Base-by-base conservation (phyloP, 331 rosid genomes). In the Phaseolus coccineus region DNA sequence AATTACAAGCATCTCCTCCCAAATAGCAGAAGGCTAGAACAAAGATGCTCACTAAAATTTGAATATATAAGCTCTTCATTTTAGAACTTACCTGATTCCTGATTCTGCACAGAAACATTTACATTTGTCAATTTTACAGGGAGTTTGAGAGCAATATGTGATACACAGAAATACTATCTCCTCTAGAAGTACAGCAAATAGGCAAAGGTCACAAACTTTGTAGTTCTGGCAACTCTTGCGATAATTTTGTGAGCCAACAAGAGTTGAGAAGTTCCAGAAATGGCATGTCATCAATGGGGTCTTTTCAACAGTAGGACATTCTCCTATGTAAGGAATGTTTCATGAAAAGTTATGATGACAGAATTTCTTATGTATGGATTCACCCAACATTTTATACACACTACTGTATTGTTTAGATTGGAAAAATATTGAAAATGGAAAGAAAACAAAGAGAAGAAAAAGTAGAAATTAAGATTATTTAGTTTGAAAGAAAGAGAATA, bases 141-240 rank as follows among this genome's bases (percentile, higher is more conserved):
- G 90, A 89, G 79, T 91, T 91, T 84, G 93, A 89, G 78, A 91
- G 87, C 89, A 87, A 77, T 80, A 90, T 89, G 58, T 85, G 82
- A 87, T 70, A 81, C 81, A 89, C 89, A 78, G 89, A 86, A 84
- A 91, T 87, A 84, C 88, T 91, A 61, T 87, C 93, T 53, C 93
- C 93, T 1, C 63, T 25, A 19, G 22, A 19, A 10, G 93, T 3
- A 6, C 96, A 79, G 70, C 89, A 87, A 66, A 84, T 91, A 90
- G 93, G 93, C 78, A 91, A 79, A 68, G 91, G 75, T 73, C 82
- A 75, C 55, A 88, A 87, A 68, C 75, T 80, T 44, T 71, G 85
- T 61, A 78, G 82, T 28, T 62, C 78, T 73, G 33, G 65, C 55
- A 85, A 70, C 53, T 69, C 86, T 62, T 87, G 87, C 10, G 88